Evolutionary conservation across 2,329 filamentous ascomycete genomes (phyloP).

Genomic region (Sclerotinia nivalis): DNA sequence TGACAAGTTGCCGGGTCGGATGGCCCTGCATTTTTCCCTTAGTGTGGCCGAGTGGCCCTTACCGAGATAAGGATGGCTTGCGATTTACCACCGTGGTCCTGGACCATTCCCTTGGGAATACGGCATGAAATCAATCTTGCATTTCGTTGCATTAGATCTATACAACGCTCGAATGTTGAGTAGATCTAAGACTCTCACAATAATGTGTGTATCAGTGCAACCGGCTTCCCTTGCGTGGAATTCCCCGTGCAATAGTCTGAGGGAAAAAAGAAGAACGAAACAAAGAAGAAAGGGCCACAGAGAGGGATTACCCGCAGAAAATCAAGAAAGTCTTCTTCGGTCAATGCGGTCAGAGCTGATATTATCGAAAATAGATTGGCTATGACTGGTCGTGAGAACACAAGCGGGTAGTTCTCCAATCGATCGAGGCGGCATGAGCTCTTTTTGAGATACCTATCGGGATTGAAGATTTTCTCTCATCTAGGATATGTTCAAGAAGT

Average conservation of each 20-base stretch:
- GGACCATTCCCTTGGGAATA: slow-evolving; percentile 9
- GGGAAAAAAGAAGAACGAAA: slow-evolving; percentile 15
- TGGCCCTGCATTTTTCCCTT: slow-evolving; percentile 11
- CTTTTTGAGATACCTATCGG: slow-evolving; percentile 18
- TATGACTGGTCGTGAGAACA: slow-evolving; percentile 21
- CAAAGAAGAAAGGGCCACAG: slow-evolving; percentile 6
- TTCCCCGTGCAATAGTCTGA: slow-evolving; percentile 13
- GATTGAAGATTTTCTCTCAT: slow-evolving; percentile 9
- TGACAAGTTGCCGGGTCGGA: slow-evolving; percentile 15
- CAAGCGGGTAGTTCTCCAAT: slow-evolving; percentile 13
- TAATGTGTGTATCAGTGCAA: slow-evolving; percentile 16
- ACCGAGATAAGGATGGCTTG: slow-evolving; percentile 17
- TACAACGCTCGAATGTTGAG: slow-evolving; percentile 4
- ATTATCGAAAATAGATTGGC: slow-evolving; percentile 22
- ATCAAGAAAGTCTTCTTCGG: slow-evolving; percentile 7
- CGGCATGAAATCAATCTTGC: slow-evolving; percentile 15
- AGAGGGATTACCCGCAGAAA: slow-evolving; percentile 20
- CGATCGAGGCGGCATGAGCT: slow-evolving; percentile 4
- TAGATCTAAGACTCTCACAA: slow-evolving; percentile 21
- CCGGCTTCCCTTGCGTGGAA: slow-evolving; percentile 21
- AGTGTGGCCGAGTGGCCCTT: slow-evolving; percentile 10
- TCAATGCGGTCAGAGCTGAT: slow-evolving; percentile 20
- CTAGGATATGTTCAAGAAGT: slow-evolving; percentile 7
- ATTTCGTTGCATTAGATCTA: slow-evolving; percentile 19
- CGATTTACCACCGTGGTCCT: slow-evolving; percentile 8